These are phyloP conservation scores for Cicer yamashitae DNA, from an alignment of 306 rosid genomes.

Conservation along the genomic window DNA sequence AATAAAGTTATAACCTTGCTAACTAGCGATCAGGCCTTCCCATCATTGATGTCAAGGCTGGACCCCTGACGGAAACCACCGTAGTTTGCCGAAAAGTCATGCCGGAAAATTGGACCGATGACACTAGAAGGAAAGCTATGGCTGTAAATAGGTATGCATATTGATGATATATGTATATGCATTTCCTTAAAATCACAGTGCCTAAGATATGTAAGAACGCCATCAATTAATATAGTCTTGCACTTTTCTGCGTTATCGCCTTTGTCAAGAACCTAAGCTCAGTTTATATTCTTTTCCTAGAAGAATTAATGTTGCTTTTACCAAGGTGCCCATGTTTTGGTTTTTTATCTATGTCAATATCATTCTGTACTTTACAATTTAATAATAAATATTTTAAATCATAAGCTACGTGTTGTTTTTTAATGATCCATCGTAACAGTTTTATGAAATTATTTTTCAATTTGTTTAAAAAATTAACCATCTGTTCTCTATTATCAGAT, in stretches of 20 bases:
- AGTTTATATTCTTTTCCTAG: neutral
- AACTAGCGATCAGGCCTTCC: conserved; percentile 62
- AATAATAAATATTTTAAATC: too few relatives aligned
- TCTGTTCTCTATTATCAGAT: too few relatives aligned
- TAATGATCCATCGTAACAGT: too few relatives aligned
- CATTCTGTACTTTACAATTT: too few relatives aligned
- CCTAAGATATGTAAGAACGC: conserved; percentile 51
- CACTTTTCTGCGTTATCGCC: conserved; percentile 14
- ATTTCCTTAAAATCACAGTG: conserved; percentile 62
- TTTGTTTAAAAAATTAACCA: too few relatives aligned
- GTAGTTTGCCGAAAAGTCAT: conserved; percentile 39
- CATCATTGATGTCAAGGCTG: conserved; percentile 61
- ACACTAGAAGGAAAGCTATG: conserved; percentile 50
- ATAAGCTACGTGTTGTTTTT: too few relatives aligned
- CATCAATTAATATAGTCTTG: conserved; percentile 51
- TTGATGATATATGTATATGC: conserved; percentile 51
- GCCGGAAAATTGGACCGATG: conserved; percentile 56
- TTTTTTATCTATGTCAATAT: neutral
- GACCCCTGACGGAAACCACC: conserved; percentile 50
- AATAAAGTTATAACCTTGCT: neutral
- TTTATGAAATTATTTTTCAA: too few relatives aligned
- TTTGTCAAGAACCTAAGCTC: conserved; percentile 6
- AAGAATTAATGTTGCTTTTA: conserved; percentile 26
- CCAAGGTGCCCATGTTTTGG: conserved; percentile 41
- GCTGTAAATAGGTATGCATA: conserved; percentile 46